Percentiles rank a stretch among this genome's conserved stretches.
Evolutionary conservation across 2,329 filamentous ascomycete genomes (phyloP).

Genomic region (Aspergillus unguis): DNA sequence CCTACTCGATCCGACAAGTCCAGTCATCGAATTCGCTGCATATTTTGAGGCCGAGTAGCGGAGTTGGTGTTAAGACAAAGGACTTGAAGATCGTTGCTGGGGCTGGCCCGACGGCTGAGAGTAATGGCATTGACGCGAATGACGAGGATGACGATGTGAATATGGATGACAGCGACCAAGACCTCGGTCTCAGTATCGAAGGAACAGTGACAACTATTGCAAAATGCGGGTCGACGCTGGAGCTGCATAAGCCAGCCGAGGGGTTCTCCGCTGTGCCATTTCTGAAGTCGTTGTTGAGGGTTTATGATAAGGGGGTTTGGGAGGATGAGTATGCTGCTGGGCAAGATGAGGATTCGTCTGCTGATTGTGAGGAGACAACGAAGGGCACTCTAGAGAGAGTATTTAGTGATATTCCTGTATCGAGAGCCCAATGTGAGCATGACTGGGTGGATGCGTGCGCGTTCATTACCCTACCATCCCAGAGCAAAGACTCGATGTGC

Average conservation of each 20-base stretch:
- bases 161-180: background rate
- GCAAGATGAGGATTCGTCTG: constrained; percentile 18
- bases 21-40: constrained; percentile 64
- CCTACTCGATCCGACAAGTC: constrained; percentile 61
- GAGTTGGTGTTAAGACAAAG: constrained; percentile 25
- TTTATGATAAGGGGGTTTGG: constrained; percentile 27
- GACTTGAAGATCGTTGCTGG: constrained; percentile 27
- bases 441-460: constrained; percentile 53
- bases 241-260: constrained; percentile 37
- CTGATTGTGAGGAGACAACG: constrained; percentile 27
- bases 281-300: constrained; percentile 27
- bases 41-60: constrained; percentile 47
- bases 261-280: constrained; percentile 31
- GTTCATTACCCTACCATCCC: constrained; percentile 43
- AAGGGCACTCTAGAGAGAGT: constrained; percentile 35
- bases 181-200: constrained; percentile 20
- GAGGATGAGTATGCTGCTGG: constrained; percentile 7
- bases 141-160: constrained; percentile 13
- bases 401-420: constrained; percentile 53
- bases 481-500: constrained; percentile 28
- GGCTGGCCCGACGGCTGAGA: background rate
- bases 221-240: constrained; percentile 46
- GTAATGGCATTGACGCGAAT: too few species aligned
- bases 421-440: constrained; percentile 48
- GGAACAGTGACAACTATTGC: constrained; percentile 41